A percentile compares a stretch with the other conserved stretches of the same genome.
phyloP scores from a whole-genome alignment of 805 yeast genomes.

The Kluyveromyces nonfermentans region DNA sequence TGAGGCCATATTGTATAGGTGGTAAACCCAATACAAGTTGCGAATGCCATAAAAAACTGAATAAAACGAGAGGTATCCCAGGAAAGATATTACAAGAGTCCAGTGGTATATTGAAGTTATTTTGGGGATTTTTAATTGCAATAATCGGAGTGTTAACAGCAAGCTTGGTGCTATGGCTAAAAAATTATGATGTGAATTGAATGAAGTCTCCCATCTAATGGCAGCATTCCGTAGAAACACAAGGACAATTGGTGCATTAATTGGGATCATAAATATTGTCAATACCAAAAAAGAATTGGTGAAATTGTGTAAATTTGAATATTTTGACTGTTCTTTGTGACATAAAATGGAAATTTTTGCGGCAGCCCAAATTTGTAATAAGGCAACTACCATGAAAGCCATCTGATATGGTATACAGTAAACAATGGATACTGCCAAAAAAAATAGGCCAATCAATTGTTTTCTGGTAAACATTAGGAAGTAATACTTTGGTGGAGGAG shows the following conservation, averaged over 20 bases:
- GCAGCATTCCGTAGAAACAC: slow-evolving; percentile 77
- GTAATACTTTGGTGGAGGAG: slow-evolving; percentile 2
- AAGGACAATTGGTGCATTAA: slow-evolving; percentile 65
- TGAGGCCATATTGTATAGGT: slow-evolving; percentile 56
- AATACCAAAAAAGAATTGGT: slow-evolving; percentile 54
- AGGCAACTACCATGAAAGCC: slow-evolving; percentile 51
- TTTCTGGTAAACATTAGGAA: slow-evolving; percentile 12
- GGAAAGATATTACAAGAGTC: slow-evolving; percentile 29
- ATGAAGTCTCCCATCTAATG: slow-evolving; percentile 73
- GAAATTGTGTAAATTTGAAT: slow-evolving; percentile 41
- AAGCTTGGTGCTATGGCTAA: slow-evolving; percentile 70
- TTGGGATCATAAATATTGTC: slow-evolving; percentile 71
- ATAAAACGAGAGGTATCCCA: slow-evolving; percentile 49
- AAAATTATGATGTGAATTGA: slow-evolving; percentile 77
- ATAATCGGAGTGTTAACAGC: slow-evolving; percentile 44
- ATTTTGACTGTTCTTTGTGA: slow-evolving; percentile 5
- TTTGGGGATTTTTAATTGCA: slow-evolving; percentile 39
- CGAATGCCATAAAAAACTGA: slow-evolving; percentile 66
- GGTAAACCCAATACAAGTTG: slow-evolving; percentile 79
- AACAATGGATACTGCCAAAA: slow-evolving; percentile 39
- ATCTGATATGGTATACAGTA: slow-evolving; percentile 75
- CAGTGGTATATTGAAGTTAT: slow-evolving; percentile 19
- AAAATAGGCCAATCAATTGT: slow-evolving; percentile 27
- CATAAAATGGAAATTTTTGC: slow-evolving; percentile 27
- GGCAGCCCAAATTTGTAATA: slow-evolving; percentile 50